phyloP scores from a whole-genome alignment of 495 filamentous ascomycete genomes.

The Hypoxylon lenormandii region DNA sequence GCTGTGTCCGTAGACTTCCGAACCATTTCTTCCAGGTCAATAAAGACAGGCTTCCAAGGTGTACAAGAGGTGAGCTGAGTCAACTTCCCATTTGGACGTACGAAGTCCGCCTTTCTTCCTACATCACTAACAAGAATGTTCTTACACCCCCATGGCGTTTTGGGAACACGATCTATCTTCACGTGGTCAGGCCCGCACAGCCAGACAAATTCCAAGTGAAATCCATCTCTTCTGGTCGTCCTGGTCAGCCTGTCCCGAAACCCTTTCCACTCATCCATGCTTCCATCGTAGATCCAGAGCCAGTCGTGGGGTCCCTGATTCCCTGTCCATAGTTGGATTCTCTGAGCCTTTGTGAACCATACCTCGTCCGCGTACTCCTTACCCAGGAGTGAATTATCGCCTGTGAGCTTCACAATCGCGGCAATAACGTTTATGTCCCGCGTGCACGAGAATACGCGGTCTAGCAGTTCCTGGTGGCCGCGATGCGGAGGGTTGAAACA shows the following conservation, averaged over 20 bases:
- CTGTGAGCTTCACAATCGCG: conserved; percentile 7
- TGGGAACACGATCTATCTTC: background rate
- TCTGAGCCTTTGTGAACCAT: background rate
- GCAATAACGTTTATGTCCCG: conserved; percentile 25
- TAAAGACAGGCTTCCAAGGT: conserved; percentile 3
- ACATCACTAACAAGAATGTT: conserved; percentile 14
- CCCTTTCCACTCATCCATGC: background rate
- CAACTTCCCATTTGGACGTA: conserved; percentile 1
- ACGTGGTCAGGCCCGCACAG: conserved; percentile 18
- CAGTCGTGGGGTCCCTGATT: conserved; percentile 17
- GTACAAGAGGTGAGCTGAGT: background rate
- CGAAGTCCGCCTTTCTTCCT: conserved; percentile 17
- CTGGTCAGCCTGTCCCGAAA: background rate
- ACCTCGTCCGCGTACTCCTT: background rate
- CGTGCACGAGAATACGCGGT: conserved; percentile 8
- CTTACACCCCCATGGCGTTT: background rate
- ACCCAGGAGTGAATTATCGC: background rate
- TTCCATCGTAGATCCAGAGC: conserved; percentile 6
- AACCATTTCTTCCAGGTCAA: background rate
- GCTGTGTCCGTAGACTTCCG: conserved; percentile 4
- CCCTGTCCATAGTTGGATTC: conserved; percentile 15
- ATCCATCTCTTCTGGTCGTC: background rate
- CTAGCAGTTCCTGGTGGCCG: conserved; percentile 11
- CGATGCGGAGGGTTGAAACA: conserved; percentile 31
- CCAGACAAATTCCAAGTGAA: background rate